Conservation (phyloP, 2,329 filamentous ascomycete genomes). For the Cercospora nicotianae region DNA sequence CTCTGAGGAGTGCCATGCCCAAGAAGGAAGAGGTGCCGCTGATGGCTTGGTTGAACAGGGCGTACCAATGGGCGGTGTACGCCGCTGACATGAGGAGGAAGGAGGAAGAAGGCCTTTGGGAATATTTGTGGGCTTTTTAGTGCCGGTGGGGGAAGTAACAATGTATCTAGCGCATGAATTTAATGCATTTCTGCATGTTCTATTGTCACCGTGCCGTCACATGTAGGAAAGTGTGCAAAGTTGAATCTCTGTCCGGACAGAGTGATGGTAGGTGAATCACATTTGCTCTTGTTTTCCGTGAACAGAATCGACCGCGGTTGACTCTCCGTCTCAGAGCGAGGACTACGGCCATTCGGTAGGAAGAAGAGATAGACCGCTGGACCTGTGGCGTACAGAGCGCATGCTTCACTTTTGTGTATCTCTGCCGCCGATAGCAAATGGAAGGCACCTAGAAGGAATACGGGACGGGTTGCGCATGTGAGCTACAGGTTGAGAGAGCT, state of each 20-base stretch:
- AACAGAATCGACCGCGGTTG: not conserved
- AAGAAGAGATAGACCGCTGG: not conserved
- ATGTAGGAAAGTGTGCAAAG: not conserved
- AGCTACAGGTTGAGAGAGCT: not conserved
- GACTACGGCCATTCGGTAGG: not conserved
- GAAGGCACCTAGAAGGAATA: not conserved
- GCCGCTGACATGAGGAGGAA: not conserved
- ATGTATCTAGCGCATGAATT: not conserved
- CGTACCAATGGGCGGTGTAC: not conserved
- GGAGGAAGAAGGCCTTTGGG: not conserved
- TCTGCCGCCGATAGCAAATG: not conserved
- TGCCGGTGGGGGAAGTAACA: not conserved
- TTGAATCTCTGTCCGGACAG: not conserved
- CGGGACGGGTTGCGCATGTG: not conserved
- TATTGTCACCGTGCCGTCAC: not conserved
- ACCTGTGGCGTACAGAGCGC: not conserved
- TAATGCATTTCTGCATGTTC: not conserved
- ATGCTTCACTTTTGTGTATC: not conserved
- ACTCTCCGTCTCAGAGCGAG: not conserved
- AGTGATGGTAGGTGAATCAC: not conserved
- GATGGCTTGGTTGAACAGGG: not conserved
- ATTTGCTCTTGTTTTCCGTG: not conserved
- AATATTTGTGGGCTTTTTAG: not conserved
- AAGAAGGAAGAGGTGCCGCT: not conserved
- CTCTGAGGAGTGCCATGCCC: not conserved